Evolutionary conservation across 1,284 basidiomycete species (phyloP), one percentile per base, ranked within the genome.

Genomic region (Moniliophthora roreri): DNA sequence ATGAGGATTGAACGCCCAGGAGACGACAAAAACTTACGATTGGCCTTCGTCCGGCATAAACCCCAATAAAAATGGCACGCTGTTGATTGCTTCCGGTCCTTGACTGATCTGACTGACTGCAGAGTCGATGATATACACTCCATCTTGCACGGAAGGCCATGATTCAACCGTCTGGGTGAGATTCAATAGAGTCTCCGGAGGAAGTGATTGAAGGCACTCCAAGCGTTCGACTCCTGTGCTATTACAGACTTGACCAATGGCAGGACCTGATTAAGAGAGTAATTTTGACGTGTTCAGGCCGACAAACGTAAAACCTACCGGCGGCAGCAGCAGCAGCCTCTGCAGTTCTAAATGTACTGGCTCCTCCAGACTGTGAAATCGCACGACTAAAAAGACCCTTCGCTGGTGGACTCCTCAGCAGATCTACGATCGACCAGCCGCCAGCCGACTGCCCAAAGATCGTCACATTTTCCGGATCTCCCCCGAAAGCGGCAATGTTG

Each of bases 401-500:
- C 3, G 51, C 51, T 16, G 26, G 26, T 18, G 51, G 51, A 26
- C 41, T 45, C 8, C 26, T 35, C 5, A 52, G 28, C 13, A 52
- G 32, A 16, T 24, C 51, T 15, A 21, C 26, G 7, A 55, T 37
- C 10, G 39, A 45, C 5, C 44, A 41, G 9, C 35, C 54, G 9
- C 54, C 54, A 10, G 54, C 54, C 4, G 38, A 44, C 28, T 55
- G 44, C 6, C 54, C 54, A 7, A 44, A 38, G 28, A 55, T 55
- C 9, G 54, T 55, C 3, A 55, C 44, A 10, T 32, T 37, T 6
- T 20, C 13, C n/a, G 50, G 40, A 28, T 62, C 58, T 5, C 58
- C 57, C n/a, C 58, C 55, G 52, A 65, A 61, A 2, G 62, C 53
- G 18, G 53, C 52, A 13, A 69, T 66, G 32, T 69, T 61, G 21